Base-by-base conservation (phyloP, 2,329 filamentous ascomycete genomes). In the Colletotrichum tabaci region DNA sequence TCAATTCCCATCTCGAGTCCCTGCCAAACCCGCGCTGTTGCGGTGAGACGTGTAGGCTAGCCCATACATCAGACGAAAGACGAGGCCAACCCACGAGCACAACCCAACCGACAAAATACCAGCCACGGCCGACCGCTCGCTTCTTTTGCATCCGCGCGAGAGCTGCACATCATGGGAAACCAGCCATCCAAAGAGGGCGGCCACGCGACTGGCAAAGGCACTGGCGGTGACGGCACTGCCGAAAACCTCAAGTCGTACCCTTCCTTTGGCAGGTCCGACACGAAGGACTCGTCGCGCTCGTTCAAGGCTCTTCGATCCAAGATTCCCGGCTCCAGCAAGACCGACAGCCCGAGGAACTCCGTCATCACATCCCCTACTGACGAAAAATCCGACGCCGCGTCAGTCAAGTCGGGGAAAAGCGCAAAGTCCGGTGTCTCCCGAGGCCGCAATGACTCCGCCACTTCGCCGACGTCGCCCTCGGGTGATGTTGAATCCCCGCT, bases 191-290 rank as follows among this genome's bases (percentile, higher is more conserved):
- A 89, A 77, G 87, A 89, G 79, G 82, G 85, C 77, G 85, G 85
- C 76, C 82, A 82, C 72, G 82, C 80, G 71, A 79, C 83, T 71
- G 80, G 85, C 77, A 93, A 89, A 82, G 84, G 82, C 73, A 75
- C 81, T 52, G 80, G 81, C 62, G 80, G 82, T 71, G 84, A 84
- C 71, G 79, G 80, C 71, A 71, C 66, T 30, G 73, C 78, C 47
- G 90, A 93, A 47, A 86, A 89, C 73, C 85, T 98, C 71, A 92
- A 94, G 81, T 93, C 94, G 40, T 97, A 96, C 82, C 96, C 95
- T 38, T 98, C 96, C 38, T 96, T 98, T 80, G 93, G 92, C 84
- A 93, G 93, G 80, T 94, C 95, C 67, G 96, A 98, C 80, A 98
- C 96, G 38, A 96, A 95, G 81, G 95, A 98, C 75, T 98, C 95